Percentiles rank a stretch among this genome's conserved stretches.
phyloP scores from a whole-genome alignment of 1,139 yeast genomes.

The Kluyveromyces sp. region DNA sequence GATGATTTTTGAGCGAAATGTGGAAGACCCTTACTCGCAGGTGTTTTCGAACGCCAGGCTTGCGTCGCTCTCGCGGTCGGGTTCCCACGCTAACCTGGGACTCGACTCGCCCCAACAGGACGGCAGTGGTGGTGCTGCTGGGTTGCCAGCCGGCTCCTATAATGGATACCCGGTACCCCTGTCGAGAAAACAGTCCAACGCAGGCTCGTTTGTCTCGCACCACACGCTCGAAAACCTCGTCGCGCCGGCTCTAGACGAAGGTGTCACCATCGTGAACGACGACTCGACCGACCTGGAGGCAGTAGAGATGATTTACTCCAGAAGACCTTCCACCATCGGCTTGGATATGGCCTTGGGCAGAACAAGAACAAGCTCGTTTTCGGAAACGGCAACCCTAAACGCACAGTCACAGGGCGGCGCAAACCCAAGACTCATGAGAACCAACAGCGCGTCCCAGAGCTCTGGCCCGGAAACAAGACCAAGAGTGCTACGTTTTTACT shows the following conservation, averaged over 20 bases:
- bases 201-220: constrained; percentile 26
- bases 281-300: constrained; percentile 52
- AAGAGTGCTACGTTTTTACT: constrained; percentile 51
- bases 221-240: constrained; percentile 60
- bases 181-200: constrained; percentile 7
- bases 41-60: constrained; percentile 9
- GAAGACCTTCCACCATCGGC: constrained; percentile 55
- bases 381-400: constrained; percentile 3
- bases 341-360: constrained; percentile 54
- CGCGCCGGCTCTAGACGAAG: constrained; percentile 79
- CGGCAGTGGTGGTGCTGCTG: background rate
- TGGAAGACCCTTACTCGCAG: constrained; percentile 41
- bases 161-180: background rate
- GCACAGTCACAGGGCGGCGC: background rate
- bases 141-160: too few relatives aligned
- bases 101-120: constrained; percentile 3
- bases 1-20: constrained; percentile 54
- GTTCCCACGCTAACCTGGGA: constrained; percentile 1
- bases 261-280: constrained; percentile 56
- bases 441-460: constrained; percentile 8
- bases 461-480: constrained; percentile 9
- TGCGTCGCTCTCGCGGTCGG: constrained; percentile 5
- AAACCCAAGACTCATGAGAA: constrained; percentile 1
- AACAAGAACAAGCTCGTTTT: constrained; percentile 21
- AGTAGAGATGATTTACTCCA: constrained; percentile 61